Conservation (phyloP, 2,329 filamentous ascomycete species). For the Colletotrichum trifolii region DNA sequence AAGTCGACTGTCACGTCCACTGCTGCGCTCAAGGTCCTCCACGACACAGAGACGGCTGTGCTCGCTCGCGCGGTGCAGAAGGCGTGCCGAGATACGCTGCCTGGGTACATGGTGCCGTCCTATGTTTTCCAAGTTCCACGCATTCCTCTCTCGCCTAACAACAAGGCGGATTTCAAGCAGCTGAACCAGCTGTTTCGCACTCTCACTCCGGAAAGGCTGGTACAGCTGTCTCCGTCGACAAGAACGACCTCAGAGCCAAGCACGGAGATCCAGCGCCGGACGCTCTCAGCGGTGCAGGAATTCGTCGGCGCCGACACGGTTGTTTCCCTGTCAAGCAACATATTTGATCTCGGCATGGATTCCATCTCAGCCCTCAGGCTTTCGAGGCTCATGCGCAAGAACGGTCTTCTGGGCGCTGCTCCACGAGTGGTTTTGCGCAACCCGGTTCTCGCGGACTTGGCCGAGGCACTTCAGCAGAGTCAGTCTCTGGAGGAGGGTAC, state of each 20-base stretch:
- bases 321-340: slow-evolving; percentile 68
- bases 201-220: slow-evolving; percentile 70
- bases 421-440: slow-evolving; percentile 76
- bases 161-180: slow-evolving; percentile 83
- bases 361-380: slow-evolving; percentile 86
- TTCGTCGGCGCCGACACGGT: slow-evolving; percentile 59
- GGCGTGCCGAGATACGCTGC: slow-evolving; percentile 76
- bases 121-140: slow-evolving; percentile 78
- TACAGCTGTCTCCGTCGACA: slow-evolving; percentile 57
- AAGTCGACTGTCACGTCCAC: not conserved
- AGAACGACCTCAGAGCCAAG: slow-evolving; percentile 39
- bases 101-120: slow-evolving; percentile 91
- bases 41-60: not conserved
- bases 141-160: slow-evolving; percentile 87
- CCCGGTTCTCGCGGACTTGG: slow-evolving; percentile 61
- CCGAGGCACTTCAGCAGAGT: slow-evolving; percentile 46
- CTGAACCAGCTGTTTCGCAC: slow-evolving; percentile 74
- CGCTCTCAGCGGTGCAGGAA: slow-evolving; percentile 66
- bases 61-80: slow-evolving; percentile 43
- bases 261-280: slow-evolving; percentile 52
- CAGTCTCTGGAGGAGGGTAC: slow-evolving; percentile 34
- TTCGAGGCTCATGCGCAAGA: slow-evolving; percentile 69
- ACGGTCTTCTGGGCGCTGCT: slow-evolving; percentile 69
- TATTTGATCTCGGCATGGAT: slow-evolving; percentile 89
- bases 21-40: slow-evolving; percentile 40